Conservation (phyloP, 1,284 basidiomycete genomes). For the Cutaneotrichosporon sp. region DNA sequence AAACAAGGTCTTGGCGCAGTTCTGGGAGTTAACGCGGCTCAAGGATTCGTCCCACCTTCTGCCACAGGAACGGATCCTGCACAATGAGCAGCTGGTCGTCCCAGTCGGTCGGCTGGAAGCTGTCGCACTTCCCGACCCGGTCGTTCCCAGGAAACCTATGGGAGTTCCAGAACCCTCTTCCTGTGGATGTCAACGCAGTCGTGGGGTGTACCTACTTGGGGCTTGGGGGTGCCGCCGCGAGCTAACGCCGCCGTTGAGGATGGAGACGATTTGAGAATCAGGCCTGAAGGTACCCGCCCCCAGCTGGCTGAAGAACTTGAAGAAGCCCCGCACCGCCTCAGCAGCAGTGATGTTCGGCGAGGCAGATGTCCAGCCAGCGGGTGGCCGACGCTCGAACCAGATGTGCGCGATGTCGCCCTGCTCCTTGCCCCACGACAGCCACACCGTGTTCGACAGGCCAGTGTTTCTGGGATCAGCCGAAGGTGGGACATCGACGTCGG, state of each 20-base stretch:
- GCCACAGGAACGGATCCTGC: slow-evolving; percentile 53
- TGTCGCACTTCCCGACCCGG: slow-evolving; percentile 36
- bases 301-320: slow-evolving; percentile 32
- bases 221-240: not conserved
- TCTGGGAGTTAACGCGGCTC: slow-evolving; percentile 19
- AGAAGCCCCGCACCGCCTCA: slow-evolving; percentile 45
- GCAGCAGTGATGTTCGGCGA: slow-evolving; percentile 30
- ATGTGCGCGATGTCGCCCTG: slow-evolving; percentile 41
- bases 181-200: not conserved
- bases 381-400: slow-evolving; percentile 30
- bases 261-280: slow-evolving; percentile 33
- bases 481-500: slow-evolving; percentile 20
- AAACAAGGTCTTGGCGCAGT: slow-evolving; percentile 27
- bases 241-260: slow-evolving; percentile 41
- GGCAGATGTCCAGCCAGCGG: slow-evolving; percentile 27
- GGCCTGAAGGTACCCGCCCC: slow-evolving; percentile 32
- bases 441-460: slow-evolving; percentile 28
- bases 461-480: not conserved
- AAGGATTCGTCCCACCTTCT: slow-evolving; percentile 53
- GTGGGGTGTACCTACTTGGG: not conserved
- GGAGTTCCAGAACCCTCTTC: not conserved
- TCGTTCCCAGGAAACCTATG: slow-evolving; percentile 7
- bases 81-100: slow-evolving; percentile 40
- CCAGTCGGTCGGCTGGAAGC: slow-evolving; percentile 45
- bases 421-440: slow-evolving; percentile 43